Evolutionary conservation across 2,329 filamentous ascomycete genomes (phyloP), one percentile per base, ranked within the genome.

Genomic region (Ambrosiella xylebori): DNA sequence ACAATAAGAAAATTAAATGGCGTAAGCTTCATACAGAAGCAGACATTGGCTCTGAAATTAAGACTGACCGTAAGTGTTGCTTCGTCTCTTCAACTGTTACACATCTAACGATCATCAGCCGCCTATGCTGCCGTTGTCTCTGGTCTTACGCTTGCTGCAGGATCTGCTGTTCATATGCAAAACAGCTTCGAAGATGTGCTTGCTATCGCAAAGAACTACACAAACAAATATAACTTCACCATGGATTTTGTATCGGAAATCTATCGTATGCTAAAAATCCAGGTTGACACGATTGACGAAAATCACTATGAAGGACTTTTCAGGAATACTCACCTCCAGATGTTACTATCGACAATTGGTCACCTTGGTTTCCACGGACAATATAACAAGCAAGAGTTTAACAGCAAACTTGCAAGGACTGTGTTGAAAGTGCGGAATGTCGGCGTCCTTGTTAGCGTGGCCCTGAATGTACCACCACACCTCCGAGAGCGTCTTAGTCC

Each of bases 211-310:
- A 77, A 79, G 59, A 78, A 75, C 38, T 71, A 72, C 62, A 63
- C 66, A 4, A 64, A 68, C 17, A 69, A 69, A 61, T 66, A 68
- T 11, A 66, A 71, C 55, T 81, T 85, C 62, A 72, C 80, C 57
- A 74, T 76, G 47, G 75, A 82, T 59, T 82, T 83, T 74, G 72
- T 86, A 56, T 76, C 74, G 45, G 82, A 86, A 62, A 73, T 89
- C 11, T 81, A 87, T 56, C 76, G 79, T 45, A 80, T 86, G 59
- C 72, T 90, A 56, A 84, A 83, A 62, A 76, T 87, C 37, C 81
- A 83, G 54, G 80, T 90, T 53, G 91, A 97, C 70, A 94, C 90
- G 66, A 85, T 88, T 0, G 79, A 86, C 54, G 87, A 95, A 61
- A 73, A 80, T 1, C 77, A 80, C 50, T 80, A 85, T 63, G 83